phyloP scores from a whole-genome alignment of 345 rosid species.

The Gynandropsis gynandra region DNA sequence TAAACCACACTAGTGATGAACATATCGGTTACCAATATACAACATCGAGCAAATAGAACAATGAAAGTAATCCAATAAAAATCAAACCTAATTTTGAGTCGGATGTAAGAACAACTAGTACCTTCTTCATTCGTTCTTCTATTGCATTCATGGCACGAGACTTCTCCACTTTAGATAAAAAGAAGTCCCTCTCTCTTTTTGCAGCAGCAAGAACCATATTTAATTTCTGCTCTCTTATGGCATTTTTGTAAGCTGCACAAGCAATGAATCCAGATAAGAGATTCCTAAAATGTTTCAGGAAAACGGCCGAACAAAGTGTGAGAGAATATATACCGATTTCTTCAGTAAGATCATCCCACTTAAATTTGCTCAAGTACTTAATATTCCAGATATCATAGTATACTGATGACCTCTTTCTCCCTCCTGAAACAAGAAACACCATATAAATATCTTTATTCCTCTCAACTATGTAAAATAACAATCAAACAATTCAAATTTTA shows the following conservation, averaged over 20 bases:
- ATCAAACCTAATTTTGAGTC: neutral
- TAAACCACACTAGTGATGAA: neutral
- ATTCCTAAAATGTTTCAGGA: neutral
- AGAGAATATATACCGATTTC: constrained; percentile 56
- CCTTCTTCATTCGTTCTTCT: constrained; percentile 81
- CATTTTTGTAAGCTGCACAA: constrained; percentile 72
- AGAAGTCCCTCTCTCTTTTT: constrained; percentile 84
- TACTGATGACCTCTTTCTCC: constrained; percentile 70
- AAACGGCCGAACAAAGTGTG: constrained; percentile 8
- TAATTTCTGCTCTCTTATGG: constrained; percentile 69
- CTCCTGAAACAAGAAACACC: constrained; percentile 43
- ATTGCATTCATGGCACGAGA: constrained; percentile 59
- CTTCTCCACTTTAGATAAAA: constrained; percentile 64
- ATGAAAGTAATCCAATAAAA: neutral
- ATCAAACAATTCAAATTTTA: neutral
- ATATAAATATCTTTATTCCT: neutral
- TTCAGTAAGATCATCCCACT: constrained; percentile 91
- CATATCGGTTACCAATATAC: too few relatives aligned
- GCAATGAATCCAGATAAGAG: constrained; percentile 23
- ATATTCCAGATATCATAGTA: constrained; percentile 92
- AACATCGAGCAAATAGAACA: neutral
- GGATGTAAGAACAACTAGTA: constrained; percentile 19
- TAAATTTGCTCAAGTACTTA: constrained; percentile 87
- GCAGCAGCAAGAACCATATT: constrained; percentile 85
- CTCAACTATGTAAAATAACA: neutral